Percentiles rank a stretch among this genome's conserved stretches.
These are phyloP conservation scores for Harringtonia aguacate DNA, from an alignment of 2,329 filamentous ascomycete species.

Conservation along the genomic window DNA sequence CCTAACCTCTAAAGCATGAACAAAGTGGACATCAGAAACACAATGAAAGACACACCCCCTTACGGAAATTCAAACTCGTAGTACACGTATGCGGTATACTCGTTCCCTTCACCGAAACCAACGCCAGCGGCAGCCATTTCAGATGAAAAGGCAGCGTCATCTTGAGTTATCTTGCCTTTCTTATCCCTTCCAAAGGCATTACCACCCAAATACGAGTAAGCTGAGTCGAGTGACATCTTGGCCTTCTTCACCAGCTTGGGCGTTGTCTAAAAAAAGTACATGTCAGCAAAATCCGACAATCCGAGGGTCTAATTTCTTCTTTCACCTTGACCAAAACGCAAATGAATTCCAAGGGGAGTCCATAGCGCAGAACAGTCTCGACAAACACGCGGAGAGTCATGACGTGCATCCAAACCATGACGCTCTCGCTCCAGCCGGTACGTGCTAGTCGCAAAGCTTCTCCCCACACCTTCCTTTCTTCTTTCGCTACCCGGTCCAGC, in stretches of 20 bases:
- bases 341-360: constrained; percentile 81
- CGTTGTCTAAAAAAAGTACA: constrained; percentile 49
- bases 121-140: constrained; percentile 74
- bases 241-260: constrained; percentile 73
- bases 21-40: not conserved
- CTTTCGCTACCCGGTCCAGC: constrained; percentile 67
- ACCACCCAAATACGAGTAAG: constrained; percentile 85
- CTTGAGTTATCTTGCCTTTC: constrained; percentile 82
- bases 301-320: not conserved
- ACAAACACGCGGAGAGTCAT: constrained; percentile 89
- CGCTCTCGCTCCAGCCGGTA: constrained; percentile 90
- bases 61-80: constrained; percentile 78
- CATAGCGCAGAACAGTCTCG: constrained; percentile 94
- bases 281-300: constrained; percentile 9
- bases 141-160: constrained; percentile 66
- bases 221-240: constrained; percentile 66
- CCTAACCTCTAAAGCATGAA: not conserved
- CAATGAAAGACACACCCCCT: not conserved
- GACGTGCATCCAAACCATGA: constrained; percentile 94
- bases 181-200: constrained; percentile 93
- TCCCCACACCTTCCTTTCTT: constrained; percentile 87
- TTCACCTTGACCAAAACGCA: constrained; percentile 75
- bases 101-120: constrained; percentile 57
- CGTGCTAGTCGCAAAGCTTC: constrained; percentile 79
- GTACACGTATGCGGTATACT: constrained; percentile 95